These are phyloP conservation scores for Comarum palustre DNA, from an alignment of 306 rosid genomes.

Conservation along the genomic window DNA sequence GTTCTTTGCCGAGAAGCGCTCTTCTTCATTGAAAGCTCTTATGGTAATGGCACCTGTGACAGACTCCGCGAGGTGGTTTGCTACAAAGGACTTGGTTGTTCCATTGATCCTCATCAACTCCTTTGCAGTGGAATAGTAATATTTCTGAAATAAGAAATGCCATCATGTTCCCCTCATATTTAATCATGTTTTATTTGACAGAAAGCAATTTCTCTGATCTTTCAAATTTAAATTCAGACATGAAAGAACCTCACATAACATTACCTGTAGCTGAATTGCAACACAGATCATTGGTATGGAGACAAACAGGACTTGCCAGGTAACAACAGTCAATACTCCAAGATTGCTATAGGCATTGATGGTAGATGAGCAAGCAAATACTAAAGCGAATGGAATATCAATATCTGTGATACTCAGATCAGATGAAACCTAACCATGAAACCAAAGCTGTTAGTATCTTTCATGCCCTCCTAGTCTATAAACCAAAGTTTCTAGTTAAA, in stretches of 20 bases:
- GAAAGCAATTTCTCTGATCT: too few relatives aligned
- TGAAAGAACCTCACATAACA: not conserved
- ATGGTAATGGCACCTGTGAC: conserved; percentile 77
- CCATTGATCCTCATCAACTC: conserved; percentile 80
- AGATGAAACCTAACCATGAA: conserved; percentile 57
- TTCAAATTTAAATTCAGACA: not conserved
- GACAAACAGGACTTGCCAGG: conserved; percentile 89
- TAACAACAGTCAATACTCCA: conserved; percentile 70
- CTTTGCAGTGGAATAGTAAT: conserved; percentile 70
- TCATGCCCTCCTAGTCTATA: conserved; percentile 3
- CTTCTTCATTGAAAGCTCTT: conserved; percentile 79
- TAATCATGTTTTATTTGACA: not conserved
- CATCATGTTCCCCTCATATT: not conserved
- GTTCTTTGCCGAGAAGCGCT: conserved; percentile 54
- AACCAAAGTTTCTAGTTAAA: conserved; percentile 13
- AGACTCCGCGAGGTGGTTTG: conserved; percentile 84
- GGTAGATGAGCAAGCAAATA: conserved; percentile 57
- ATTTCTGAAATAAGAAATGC: conserved; percentile 39
- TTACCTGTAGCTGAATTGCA: conserved; percentile 72
- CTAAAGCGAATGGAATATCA: conserved; percentile 55
- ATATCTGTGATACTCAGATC: conserved; percentile 83
- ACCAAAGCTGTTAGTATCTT: conserved; percentile 7
- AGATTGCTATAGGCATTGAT: conserved; percentile 53
- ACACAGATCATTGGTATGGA: conserved; percentile 65
- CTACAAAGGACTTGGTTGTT: conserved; percentile 73